These are phyloP conservation scores for Pharus latifolius DNA, from an alignment of 176 grass and related monocot genomes.

Conservation along the genomic window DNA sequence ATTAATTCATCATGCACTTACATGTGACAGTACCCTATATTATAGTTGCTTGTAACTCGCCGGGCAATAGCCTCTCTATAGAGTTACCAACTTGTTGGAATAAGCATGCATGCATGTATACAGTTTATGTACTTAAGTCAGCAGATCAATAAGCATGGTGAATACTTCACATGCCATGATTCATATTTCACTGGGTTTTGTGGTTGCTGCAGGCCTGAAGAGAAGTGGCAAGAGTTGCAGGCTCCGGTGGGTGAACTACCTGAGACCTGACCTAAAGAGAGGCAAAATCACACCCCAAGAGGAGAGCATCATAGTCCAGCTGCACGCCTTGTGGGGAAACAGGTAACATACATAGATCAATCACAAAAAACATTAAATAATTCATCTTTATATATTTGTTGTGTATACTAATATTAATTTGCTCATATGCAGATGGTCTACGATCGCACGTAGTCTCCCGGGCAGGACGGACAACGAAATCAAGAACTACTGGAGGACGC, in stretches of 20 bases:
- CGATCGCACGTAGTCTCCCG: conserved; percentile 75
- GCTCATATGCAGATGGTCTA: conserved; percentile 80
- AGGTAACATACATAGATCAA: conserved; percentile 22
- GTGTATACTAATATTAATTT: not conserved
- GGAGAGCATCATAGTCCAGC: conserved; percentile 73
- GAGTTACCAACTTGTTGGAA: too few species aligned
- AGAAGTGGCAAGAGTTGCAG: conserved; percentile 93
- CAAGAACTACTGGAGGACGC: conserved; percentile 99
- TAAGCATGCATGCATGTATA: too few species aligned
- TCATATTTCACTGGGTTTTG: not conserved
- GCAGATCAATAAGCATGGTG: not conserved
- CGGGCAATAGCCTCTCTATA: too few species aligned
- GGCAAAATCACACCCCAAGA: conserved; percentile 74
- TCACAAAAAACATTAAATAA: not conserved
- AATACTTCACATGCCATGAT: not conserved
- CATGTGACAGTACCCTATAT: too few species aligned
- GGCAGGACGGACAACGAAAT: conserved; percentile 99
- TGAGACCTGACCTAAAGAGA: conserved; percentile 80
- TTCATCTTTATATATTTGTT: too few species aligned
- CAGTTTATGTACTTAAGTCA: too few species aligned
- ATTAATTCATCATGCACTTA: too few species aligned
- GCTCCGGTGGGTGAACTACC: conserved; percentile 83
- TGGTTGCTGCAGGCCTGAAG: conserved; percentile 36
- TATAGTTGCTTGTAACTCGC: too few species aligned
- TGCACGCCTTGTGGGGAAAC: conserved; percentile 83